Evolutionary conservation across 1,284 basidiomycete genomes (phyloP).

Genomic region (Pseudomicrostroma phylloplanum): DNA sequence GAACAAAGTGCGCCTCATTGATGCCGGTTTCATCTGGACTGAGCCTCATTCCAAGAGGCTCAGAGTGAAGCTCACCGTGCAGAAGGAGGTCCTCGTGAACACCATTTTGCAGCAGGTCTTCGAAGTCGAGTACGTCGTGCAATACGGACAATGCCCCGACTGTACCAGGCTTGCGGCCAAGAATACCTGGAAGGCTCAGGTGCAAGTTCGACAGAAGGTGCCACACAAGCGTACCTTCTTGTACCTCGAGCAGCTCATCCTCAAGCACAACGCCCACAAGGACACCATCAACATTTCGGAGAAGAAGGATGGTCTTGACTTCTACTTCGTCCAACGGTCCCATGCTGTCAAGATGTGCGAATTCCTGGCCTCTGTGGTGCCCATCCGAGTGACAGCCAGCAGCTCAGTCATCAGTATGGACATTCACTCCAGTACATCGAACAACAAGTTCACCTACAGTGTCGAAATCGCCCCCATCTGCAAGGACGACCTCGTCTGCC

Average conservation of each 20-base stretch:
- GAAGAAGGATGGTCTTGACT: constrained; percentile 88
- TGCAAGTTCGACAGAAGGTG: constrained; percentile 90
- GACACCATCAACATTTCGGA: constrained; percentile 91
- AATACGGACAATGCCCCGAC: constrained; percentile 90
- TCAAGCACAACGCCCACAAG: constrained; percentile 94
- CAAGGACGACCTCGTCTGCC: constrained; percentile 92
- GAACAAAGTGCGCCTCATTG: constrained; percentile 87
- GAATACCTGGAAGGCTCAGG: constrained; percentile 95
- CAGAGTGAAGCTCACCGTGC: constrained; percentile 88
- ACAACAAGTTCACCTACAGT: constrained; percentile 96
- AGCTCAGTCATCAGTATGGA: constrained; percentile 90
- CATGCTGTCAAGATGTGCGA: constrained; percentile 98
- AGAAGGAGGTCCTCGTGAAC: constrained; percentile 91
- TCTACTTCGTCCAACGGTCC: constrained; percentile 84
- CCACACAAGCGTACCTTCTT: constrained; percentile 92
- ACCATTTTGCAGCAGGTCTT: constrained; percentile 97
- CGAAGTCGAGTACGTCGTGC: constrained; percentile 90
- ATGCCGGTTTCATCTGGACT: constrained; percentile 98
- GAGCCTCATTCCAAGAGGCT: constrained; percentile 94
- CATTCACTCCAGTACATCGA: constrained; percentile 83
- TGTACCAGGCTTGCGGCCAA: constrained; percentile 91
- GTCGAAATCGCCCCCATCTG: constrained; percentile 95
- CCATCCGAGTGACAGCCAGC: constrained; percentile 77
- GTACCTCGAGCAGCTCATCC: constrained; percentile 92
- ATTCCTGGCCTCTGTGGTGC: constrained; percentile 80